Percentiles rank a stretch among this genome's conserved stretches.
Conservation (phyloP, 2,329 filamentous ascomycete genomes). For the Alternaria sp. region DNA sequence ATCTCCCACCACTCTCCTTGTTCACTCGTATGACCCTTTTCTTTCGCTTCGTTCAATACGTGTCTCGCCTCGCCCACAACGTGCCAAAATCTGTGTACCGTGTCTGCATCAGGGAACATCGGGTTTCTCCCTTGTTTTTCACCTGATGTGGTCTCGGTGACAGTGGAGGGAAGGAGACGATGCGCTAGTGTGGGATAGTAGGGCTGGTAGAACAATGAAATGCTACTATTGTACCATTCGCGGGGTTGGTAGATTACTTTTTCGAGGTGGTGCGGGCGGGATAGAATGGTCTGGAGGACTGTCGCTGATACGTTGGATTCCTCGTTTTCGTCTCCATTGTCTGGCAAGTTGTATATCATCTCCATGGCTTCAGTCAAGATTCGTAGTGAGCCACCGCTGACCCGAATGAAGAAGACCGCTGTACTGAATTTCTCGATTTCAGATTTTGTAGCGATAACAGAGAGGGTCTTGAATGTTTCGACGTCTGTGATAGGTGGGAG, state of each 20-base stretch:
- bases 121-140: background rate
- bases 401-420: constrained; percentile 32
- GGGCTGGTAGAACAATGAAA: background rate
- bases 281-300: constrained; percentile 50
- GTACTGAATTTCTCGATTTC: constrained; percentile 28
- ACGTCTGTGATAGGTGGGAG: constrained; percentile 28
- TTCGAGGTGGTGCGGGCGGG: background rate
- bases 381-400: constrained; percentile 1
- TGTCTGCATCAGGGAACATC: constrained; percentile 17
- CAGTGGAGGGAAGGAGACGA: background rate
- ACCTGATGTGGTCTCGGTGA: background rate
- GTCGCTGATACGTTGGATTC: background rate
- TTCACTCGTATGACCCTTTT: constrained; percentile 1
- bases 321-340: background rate
- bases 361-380: constrained; percentile 33
- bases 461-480: constrained; percentile 23
- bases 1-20: constrained; percentile 7
- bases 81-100: constrained; percentile 25
- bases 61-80: constrained; percentile 14
- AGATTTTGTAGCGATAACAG: constrained; percentile 33
- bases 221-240: constrained; percentile 5
- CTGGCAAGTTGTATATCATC: constrained; percentile 38
- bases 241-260: background rate
- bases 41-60: constrained; percentile 16
- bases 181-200: background rate